Evolutionary conservation across 257 asterid genomes (phyloP).

Genomic region (Perilla frutescens): DNA sequence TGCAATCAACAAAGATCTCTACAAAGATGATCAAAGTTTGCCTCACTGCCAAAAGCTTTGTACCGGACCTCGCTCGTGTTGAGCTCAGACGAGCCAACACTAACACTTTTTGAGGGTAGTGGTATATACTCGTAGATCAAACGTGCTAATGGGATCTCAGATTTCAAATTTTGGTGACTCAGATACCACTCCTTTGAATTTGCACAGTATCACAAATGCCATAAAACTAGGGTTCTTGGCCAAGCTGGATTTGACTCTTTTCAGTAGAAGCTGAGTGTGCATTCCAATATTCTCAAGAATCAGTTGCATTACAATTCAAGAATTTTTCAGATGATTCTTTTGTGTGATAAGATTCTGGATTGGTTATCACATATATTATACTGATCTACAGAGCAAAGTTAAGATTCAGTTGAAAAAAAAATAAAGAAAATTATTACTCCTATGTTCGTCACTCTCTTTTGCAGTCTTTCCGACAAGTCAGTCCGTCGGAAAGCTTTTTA

Average conservation of each 20-base stretch:
- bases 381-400: constrained; percentile 30
- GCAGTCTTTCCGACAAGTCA: neutral
- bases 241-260: constrained; percentile 36
- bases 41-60: neutral
- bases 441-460: neutral
- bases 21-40: too few species aligned
- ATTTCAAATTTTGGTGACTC: constrained; percentile 43
- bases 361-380: constrained; percentile 37
- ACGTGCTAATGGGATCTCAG: constrained; percentile 6
- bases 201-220: constrained; percentile 9
- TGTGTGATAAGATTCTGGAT: constrained; percentile 36
- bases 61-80: neutral
- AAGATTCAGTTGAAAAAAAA: constrained; percentile 43
- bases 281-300: constrained; percentile 51
- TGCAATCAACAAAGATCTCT: too few species aligned
- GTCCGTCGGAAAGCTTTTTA: neutral
- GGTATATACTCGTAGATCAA: constrained; percentile 33
- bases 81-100: neutral
- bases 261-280: constrained; percentile 51
- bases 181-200: constrained; percentile 42
- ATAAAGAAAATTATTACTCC: neutral
- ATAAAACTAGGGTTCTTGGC: constrained; percentile 16
- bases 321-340: constrained; percentile 26
- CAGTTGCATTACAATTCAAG: neutral
- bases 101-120: neutral